These are phyloP conservation scores for Coleophoma crateriformis DNA, from an alignment of 2,329 filamentous ascomycete species.

Conservation along the genomic window DNA sequence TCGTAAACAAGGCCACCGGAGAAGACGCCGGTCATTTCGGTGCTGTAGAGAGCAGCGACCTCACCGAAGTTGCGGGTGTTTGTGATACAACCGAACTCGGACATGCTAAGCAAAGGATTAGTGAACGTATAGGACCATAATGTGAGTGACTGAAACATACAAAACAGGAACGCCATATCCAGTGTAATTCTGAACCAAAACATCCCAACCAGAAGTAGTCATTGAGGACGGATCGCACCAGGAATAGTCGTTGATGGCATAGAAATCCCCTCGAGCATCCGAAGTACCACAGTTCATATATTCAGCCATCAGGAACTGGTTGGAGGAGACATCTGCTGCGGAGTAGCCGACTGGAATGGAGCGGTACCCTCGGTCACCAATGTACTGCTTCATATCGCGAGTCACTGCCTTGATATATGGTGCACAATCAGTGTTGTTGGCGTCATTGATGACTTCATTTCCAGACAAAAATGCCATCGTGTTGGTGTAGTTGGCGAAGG, in stretches of 20 bases:
- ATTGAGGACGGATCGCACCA: conserved; percentile 56
- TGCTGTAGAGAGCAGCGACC: conserved; percentile 69
- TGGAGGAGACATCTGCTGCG: conserved; percentile 58
- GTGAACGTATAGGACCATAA: too few relatives aligned
- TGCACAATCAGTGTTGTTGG: conserved; percentile 37
- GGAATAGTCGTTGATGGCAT: conserved; percentile 58
- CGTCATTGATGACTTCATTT: conserved; percentile 50
- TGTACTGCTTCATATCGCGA: conserved; percentile 46
- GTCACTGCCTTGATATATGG: conserved; percentile 51
- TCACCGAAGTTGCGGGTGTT: conserved; percentile 77
- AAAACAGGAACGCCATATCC: conserved; percentile 59
- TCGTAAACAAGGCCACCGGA: conserved; percentile 94
- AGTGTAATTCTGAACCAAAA: conserved; percentile 59
- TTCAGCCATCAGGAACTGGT: conserved; percentile 59
- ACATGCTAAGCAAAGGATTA: conserved; percentile 38
- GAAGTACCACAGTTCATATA: conserved; percentile 69
- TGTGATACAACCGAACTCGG: conserved; percentile 83
- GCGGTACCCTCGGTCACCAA: conserved; percentile 38
- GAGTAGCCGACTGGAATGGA: conserved; percentile 49
- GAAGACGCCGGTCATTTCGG: conserved; percentile 80
- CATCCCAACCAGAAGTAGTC: conserved; percentile 54
- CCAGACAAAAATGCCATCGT: conserved; percentile 57
- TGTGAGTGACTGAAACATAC: conserved; percentile 48
- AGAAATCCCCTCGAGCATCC: conserved; percentile 59
- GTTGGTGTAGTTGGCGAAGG: conserved; percentile 60